phyloP scores from a whole-genome alignment of 305 asterid genomes.

The Fraxinus nigra region DNA sequence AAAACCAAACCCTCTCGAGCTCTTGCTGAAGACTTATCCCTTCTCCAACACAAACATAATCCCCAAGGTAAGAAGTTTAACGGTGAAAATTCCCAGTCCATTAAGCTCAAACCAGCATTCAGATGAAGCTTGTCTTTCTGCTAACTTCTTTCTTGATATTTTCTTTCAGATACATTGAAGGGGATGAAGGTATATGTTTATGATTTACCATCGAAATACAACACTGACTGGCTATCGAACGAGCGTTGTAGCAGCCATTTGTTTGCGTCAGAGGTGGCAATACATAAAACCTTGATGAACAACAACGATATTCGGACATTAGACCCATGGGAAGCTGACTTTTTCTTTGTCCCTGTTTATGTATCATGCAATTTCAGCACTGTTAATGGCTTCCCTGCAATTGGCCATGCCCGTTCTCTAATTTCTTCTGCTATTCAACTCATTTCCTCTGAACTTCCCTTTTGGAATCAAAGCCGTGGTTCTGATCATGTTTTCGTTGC shows the following conservation, averaged over 20 bases:
- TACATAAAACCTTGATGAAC: conserved; percentile 59
- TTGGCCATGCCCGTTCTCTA: conserved; percentile 82
- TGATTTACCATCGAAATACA: conserved; percentile 69
- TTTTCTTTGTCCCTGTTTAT: conserved; percentile 90
- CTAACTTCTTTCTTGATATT: not conserved
- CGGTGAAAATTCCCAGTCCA: not conserved
- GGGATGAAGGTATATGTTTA: conserved; percentile 68
- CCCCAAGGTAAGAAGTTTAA: not conserved
- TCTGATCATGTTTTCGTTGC: conserved; percentile 75
- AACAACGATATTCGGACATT: conserved; percentile 47
- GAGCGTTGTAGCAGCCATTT: conserved; percentile 67
- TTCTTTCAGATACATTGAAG: conserved; percentile 30
- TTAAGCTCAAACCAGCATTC: not conserved
- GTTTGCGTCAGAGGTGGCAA: conserved; percentile 89
- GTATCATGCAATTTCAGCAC: conserved; percentile 88
- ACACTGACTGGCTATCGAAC: conserved; percentile 60
- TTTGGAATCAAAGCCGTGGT: conserved; percentile 81
- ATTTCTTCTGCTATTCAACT: conserved; percentile 52
- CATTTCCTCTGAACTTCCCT: conserved; percentile 54
- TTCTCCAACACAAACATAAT: conserved; percentile 7
- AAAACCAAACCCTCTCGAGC: conserved; percentile 55
- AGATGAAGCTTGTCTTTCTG: not conserved
- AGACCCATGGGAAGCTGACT: conserved; percentile 75
- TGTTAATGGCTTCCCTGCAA: conserved; percentile 85
- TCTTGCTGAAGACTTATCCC: conserved; percentile 40